phyloP scores from a whole-genome alignment of 106 monocot genomes.

The Dendrobium catenatum region DNA sequence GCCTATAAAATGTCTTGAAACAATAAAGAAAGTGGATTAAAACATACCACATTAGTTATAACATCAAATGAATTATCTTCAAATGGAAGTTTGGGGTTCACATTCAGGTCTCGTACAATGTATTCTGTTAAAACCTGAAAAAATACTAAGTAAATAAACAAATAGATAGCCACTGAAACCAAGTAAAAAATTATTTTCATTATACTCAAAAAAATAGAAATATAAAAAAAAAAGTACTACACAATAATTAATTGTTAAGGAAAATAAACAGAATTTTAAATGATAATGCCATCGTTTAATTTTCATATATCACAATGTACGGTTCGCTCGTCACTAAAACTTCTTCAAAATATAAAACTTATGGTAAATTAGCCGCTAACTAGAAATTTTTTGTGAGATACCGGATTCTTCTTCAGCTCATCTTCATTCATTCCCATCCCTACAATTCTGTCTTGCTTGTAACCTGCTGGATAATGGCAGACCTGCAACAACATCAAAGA shows the following conservation, averaged over 20 bases:
- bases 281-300: no score
- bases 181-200: neutral
- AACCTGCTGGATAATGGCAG: constrained; percentile 80
- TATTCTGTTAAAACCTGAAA: constrained; percentile 92
- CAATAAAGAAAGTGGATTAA: neutral
- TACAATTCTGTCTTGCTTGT: constrained; percentile 80
- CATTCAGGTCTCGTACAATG: constrained; percentile 81
- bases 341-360: neutral
- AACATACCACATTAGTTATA: constrained; percentile 83
- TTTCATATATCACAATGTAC: no score
- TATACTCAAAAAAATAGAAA: neutral
- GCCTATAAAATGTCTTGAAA: neutral
- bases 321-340: neutral
- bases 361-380: neutral
- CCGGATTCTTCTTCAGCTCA: constrained; percentile 77
- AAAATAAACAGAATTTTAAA: no score
- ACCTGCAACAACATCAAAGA: constrained; percentile 31
- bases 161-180: neutral
- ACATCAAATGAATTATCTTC: constrained; percentile 77
- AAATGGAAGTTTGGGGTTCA: constrained; percentile 86
- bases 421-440: constrained; percentile 97
- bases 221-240: neutral
- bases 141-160: constrained; percentile 6
- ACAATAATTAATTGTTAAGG: neutral
- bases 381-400: constrained; percentile 10